Base-by-base conservation (phyloP, 202 grass and related monocot species). In the Carex arenaria region DNA sequence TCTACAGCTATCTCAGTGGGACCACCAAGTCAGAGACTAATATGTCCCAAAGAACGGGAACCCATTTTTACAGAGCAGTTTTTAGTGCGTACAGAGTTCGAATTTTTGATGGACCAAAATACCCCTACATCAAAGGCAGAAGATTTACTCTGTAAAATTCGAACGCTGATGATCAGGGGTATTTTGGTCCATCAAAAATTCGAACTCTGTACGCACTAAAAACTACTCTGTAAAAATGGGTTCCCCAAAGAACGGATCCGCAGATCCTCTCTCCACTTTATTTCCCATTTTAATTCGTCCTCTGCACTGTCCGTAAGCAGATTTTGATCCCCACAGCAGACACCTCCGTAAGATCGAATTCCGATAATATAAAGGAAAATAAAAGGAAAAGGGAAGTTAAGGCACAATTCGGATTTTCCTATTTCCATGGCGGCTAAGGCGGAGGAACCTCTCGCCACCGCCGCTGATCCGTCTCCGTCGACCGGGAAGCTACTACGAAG, bases 391-490 rank as follows among this genome's bases (percentile, higher is more conserved):
- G 17, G 28, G 12, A 45, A 82, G 49, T 34, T 4, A 81, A 47
- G 61, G n/a, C 26, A 67, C 23, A 4, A 15, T 54, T 45, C 47
- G 47, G 54, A 3, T 52, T 32, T 53, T 52, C 51, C 30, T 12
- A 6, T 72, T 72, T 43, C 85, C 64, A 90, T 86, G 87, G 87
- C 91, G 84, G 81, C 92, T 66, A 32, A 89, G 70, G 82, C 85
- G 64, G 81, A 88, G 72, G 55, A 65, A 69, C 71, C 86, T 38
- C 78, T 51, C 66, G 28, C 47, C 53, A 56, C 60, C 18, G 8
- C 34, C 47, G 73, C 49, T 14, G 61, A 75, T 83, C 67, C 86
- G 8, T 49, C 52, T 66, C 74, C 68, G 8, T 49, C 0, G 15
- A 26, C 18, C 1, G 14, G 7, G 17, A 32, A 8, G 5, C 54